Percentiles rank a stretch among this genome's conserved stretches.
Conservation (phyloP, 768 basidiomycete genomes). For the Lactarius hengduanensis region DNA sequence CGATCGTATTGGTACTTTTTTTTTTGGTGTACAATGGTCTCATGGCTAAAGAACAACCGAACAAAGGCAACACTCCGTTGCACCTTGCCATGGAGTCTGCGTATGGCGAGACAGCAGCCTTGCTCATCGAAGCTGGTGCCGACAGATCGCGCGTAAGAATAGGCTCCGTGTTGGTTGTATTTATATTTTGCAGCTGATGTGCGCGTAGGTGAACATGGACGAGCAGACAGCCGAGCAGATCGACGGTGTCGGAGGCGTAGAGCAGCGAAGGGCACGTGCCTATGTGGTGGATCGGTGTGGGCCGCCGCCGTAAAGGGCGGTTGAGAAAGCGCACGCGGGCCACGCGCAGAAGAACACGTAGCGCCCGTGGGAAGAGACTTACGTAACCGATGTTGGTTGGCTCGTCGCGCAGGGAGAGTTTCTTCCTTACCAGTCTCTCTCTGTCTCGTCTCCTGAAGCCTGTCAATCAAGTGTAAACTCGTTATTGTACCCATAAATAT, state of each 20-base stretch:
- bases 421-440: slow-evolving; percentile 19
- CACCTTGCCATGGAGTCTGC: slow-evolving; percentile 98
- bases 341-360: background rate
- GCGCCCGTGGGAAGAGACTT: slow-evolving; percentile 23
- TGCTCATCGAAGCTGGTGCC: slow-evolving; percentile 93
- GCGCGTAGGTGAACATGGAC: slow-evolving; percentile 72
- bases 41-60: background rate
- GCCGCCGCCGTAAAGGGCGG: slow-evolving; percentile 39
- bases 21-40: slow-evolving; percentile 29
- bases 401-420: background rate
- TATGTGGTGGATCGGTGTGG: slow-evolving; percentile 80
- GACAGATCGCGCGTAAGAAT: slow-evolving; percentile 79
- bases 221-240: slow-evolving; percentile 84
- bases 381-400: slow-evolving; percentile 17
- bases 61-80: slow-evolving; percentile 89
- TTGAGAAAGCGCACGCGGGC: background rate
- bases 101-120: slow-evolving; percentile 85
- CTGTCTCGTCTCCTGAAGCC: slow-evolving; percentile 1
- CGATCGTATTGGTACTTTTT: slow-evolving; percentile 64
- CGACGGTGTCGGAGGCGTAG: slow-evolving; percentile 84
- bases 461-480: slow-evolving; percentile 16
- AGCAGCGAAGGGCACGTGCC: slow-evolving; percentile 75
- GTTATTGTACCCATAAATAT: slow-evolving; percentile 26
- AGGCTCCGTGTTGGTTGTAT: slow-evolving; percentile 33
- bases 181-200: slow-evolving; percentile 10